A percentile compares a stretch with the other conserved stretches of the same genome.
Evolutionary conservation across 164 flowering plant species (phyloP).

Genomic region (Warburgia ugandensis): DNA sequence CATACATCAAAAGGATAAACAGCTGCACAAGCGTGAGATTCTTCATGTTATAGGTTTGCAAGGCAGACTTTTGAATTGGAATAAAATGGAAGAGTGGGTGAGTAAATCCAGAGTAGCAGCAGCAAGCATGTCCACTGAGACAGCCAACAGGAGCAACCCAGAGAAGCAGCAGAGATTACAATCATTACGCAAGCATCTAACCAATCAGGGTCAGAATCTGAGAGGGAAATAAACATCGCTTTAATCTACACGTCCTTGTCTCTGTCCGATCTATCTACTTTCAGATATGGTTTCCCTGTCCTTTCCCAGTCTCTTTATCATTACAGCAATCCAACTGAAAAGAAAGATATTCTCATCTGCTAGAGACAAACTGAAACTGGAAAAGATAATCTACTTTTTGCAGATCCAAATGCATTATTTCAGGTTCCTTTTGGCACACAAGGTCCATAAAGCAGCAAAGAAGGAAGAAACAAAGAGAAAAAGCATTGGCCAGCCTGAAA

Average conservation of each 20-base stretch:
- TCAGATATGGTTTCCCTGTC: background rate
- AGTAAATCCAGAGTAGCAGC: background rate
- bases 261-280: constrained; percentile 4
- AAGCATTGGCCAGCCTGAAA: constrained; percentile 1
- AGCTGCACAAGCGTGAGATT: too few species aligned
- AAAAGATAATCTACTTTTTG: constrained; percentile 8
- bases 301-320: constrained; percentile 5
- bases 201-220: constrained; percentile 5
- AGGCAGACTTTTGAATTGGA: background rate
- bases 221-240: background rate
- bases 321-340: background rate
- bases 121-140: background rate
- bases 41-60: too few species aligned
- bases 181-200: constrained; percentile 2
- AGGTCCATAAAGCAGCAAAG: background rate
- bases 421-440: constrained; percentile 2
- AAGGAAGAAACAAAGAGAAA: background rate
- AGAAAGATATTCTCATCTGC: constrained; percentile 6
- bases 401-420: constrained; percentile 2
- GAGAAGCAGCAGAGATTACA: background rate
- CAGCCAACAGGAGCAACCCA: background rate
- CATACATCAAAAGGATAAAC: too few species aligned
- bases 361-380: constrained; percentile 6
- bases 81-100: background rate
- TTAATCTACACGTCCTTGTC: background rate